A percentile compares a stretch with the other conserved stretches of the same genome.
These are phyloP conservation scores for Fusarium citri DNA, from an alignment of 2,329 filamentous ascomycete species.

Conservation along the genomic window DNA sequence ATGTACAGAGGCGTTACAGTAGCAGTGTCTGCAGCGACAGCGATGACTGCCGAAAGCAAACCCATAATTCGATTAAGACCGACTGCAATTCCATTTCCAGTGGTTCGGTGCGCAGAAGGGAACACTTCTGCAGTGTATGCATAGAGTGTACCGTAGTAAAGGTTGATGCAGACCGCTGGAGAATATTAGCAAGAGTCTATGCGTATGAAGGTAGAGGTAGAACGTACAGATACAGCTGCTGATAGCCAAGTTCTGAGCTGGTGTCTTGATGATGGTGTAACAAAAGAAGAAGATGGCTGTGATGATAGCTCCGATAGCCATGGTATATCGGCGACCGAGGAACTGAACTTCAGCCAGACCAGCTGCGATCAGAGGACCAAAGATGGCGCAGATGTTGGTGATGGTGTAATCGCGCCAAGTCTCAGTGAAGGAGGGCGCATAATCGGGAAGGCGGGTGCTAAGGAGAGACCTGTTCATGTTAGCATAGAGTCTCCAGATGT, in stretches of 20 bases:
- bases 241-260: constrained; percentile 22
- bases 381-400: constrained; percentile 74
- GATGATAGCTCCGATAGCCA: constrained; percentile 14
- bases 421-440: constrained; percentile 5
- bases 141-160: constrained; percentile 78
- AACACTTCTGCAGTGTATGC: constrained; percentile 72
- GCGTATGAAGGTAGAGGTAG: rapidly evolving
- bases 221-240: constrained; percentile 16
- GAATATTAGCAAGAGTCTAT: rapidly evolving
- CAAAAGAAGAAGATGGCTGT: constrained; percentile 26
- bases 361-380: constrained; percentile 73
- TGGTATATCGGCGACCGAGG: constrained; percentile 28
- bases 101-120: constrained; percentile 77
- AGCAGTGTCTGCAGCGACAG: constrained; percentile 68
- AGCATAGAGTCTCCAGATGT: rapidly evolving
- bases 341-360: constrained; percentile 66
- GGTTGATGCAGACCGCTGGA: constrained; percentile 71
- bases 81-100: constrained; percentile 79
- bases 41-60: constrained; percentile 76
- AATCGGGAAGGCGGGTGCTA: constrained; percentile 1
- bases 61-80: constrained; percentile 80
- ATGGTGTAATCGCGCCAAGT: constrained; percentile 55
- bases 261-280: constrained; percentile 17
- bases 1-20: constrained; percentile 76
- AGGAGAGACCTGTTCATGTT: not conserved